Percentiles rank a stretch among this genome's conserved stretches.
Conservation (phyloP, 1,284 basidiomycete genomes). For the Tilletia walkeri region DNA sequence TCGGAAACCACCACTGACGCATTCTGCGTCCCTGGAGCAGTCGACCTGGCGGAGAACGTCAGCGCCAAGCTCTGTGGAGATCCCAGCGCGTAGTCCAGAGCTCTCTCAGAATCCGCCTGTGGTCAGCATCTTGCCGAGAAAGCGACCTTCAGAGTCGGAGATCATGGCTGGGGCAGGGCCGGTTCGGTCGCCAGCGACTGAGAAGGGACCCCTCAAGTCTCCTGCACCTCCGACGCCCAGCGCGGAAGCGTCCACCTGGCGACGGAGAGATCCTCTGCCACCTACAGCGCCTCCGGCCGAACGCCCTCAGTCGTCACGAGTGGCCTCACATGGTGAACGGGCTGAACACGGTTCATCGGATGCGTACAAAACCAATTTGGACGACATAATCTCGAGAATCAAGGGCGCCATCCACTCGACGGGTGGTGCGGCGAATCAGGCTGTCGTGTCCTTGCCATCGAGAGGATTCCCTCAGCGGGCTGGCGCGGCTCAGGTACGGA, state of each 20-base stretch:
- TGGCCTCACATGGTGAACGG: neutral
- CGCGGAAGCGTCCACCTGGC: conserved; percentile 2
- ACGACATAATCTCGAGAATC: conserved; percentile 22
- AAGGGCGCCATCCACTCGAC: conserved; percentile 13
- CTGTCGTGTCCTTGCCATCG: conserved; percentile 8
- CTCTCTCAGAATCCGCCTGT: neutral
- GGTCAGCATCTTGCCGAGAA: neutral
- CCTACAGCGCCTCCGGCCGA: neutral
- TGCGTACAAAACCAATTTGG: conserved; percentile 20
- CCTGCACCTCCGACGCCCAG: conserved; percentile 4
- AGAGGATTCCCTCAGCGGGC: neutral
- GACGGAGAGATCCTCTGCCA: neutral
- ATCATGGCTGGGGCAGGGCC: neutral
- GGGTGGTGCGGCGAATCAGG: neutral
- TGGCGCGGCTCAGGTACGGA: neutral
- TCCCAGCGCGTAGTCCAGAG: neutral
- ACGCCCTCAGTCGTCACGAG: conserved; percentile 1
- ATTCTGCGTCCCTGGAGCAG: neutral
- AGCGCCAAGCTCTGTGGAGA: neutral
- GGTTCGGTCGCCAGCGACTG: neutral
- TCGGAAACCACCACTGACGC: neutral
- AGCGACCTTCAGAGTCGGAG: neutral
- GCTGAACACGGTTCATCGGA: neutral
- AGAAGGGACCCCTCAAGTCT: neutral
- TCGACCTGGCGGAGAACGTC: neutral